A percentile compares a stretch with the other conserved stretches of the same genome.
phyloP scores from a whole-genome alignment of 1,284 basidiomycete species.

The Peniophora sp. region DNA sequence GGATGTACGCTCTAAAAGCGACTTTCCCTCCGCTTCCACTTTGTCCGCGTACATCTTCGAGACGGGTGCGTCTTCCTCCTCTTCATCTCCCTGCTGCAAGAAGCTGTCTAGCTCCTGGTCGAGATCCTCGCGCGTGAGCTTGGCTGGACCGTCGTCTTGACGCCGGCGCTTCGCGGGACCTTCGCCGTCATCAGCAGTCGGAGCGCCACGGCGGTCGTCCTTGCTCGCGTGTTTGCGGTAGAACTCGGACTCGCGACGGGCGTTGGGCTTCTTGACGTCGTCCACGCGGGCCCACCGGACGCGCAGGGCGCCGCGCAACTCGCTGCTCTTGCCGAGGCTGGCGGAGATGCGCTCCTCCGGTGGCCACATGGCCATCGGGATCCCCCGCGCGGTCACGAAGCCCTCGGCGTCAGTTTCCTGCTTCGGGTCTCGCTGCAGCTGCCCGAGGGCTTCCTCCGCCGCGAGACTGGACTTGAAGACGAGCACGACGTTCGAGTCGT shows the following conservation, averaged over 20 bases:
- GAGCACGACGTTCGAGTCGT: conserved; percentile 70
- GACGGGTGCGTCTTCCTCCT: conserved; percentile 34
- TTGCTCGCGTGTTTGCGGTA: conserved; percentile 69
- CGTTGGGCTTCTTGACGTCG: conserved; percentile 69
- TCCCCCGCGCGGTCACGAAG: conserved; percentile 52
- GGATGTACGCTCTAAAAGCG: conserved; percentile 50
- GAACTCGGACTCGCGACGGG: conserved; percentile 61
- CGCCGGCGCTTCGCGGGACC: conserved; percentile 25
- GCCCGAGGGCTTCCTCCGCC: conserved; percentile 43
- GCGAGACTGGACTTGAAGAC: conserved; percentile 52
- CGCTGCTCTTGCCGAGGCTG: conserved; percentile 56
- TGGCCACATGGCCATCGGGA: conserved; percentile 67
- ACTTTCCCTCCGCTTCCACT: conserved; percentile 30
- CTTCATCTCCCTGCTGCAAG: conserved; percentile 31
- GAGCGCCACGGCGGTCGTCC: conserved; percentile 30
- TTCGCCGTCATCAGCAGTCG: conserved; percentile 6
- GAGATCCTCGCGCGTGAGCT: conserved; percentile 29
- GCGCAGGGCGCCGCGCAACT: conserved; percentile 50
- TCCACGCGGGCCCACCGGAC: conserved; percentile 65
- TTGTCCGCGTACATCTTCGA: conserved; percentile 64
- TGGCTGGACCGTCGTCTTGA: conserved; percentile 25
- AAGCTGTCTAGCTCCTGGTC: conserved; percentile 63
- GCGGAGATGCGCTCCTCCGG: conserved; percentile 67
- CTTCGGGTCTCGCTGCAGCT: conserved; percentile 39
- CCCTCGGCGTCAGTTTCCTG: conserved; percentile 50